A percentile compares a stretch with the other conserved stretches of the same genome.
phyloP scores from a whole-genome alignment of 352 stramenopile genomes.

The Plasmopara viticola region DNA sequence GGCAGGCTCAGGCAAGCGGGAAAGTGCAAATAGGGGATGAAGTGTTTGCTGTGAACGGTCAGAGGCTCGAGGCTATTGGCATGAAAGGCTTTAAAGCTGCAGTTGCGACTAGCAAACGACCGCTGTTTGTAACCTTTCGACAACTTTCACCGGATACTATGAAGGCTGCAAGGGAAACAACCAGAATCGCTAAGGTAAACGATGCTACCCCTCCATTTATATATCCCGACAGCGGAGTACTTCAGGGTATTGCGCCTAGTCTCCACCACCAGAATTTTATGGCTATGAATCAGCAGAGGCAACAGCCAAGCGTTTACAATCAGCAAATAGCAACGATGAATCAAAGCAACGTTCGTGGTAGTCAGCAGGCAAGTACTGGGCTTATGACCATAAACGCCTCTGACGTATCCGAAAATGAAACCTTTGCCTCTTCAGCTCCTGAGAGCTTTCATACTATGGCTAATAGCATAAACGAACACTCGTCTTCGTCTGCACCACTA shows the following conservation, averaged over 20 bases:
- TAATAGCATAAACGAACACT: constrained; percentile 27
- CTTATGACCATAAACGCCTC: constrained; percentile 9
- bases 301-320: constrained; percentile 14
- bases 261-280: constrained; percentile 10
- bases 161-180: not conserved
- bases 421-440: constrained; percentile 5
- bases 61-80: constrained; percentile 52
- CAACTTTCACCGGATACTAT: constrained; percentile 11
- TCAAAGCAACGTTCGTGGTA: constrained; percentile 14
- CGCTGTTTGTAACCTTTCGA: constrained; percentile 67
- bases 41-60: constrained; percentile 72
- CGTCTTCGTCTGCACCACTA: constrained; percentile 19
- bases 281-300: constrained; percentile 18
- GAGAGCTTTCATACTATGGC: constrained; percentile 15
- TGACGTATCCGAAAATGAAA: constrained; percentile 7
- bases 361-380: constrained; percentile 11
- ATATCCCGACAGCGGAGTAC: constrained; percentile 6
- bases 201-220: constrained; percentile 5
- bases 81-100: constrained; percentile 79
- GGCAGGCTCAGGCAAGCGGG: constrained; percentile 64
- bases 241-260: constrained; percentile 2
- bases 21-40: constrained; percentile 70
- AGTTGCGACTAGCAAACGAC: constrained; percentile 52
- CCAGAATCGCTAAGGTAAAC: constrained; percentile 6
- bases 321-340: constrained; percentile 11